Conservation (phyloP, 1,284 basidiomycete genomes). For the Ganoderma lingzhi region DNA sequence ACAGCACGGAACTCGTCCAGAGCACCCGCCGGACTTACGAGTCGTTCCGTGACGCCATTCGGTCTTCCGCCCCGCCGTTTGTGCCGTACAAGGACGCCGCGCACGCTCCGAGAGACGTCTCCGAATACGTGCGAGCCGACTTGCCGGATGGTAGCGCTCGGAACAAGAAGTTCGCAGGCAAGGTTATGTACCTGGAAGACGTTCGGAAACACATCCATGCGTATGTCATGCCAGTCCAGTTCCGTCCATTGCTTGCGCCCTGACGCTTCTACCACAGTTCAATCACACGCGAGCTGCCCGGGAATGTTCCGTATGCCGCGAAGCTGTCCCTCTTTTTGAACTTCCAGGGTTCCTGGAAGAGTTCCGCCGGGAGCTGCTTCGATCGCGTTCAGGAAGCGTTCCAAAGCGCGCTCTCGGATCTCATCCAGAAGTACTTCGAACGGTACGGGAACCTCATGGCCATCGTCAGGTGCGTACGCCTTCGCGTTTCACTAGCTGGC, state of each 20-base stretch:
- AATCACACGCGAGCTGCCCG: conserved; percentile 58
- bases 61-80: conserved; percentile 50
- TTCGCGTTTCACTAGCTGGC: no score
- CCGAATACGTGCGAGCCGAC: conserved; percentile 35
- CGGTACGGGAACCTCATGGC: conserved; percentile 40
- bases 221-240: conserved; percentile 21
- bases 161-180: conserved; percentile 5
- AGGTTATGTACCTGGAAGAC: conserved; percentile 32
- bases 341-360: conserved; percentile 50
- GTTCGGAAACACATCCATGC: conserved; percentile 33
- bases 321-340: conserved; percentile 50
- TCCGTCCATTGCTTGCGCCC: neutral
- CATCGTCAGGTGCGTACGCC: conserved; percentile 37
- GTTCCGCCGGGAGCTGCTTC: conserved; percentile 48
- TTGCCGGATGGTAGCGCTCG: conserved; percentile 36
- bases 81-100: conserved; percentile 28
- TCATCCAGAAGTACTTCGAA: conserved; percentile 42
- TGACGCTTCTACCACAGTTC: conserved; percentile 41
- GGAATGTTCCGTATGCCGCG: conserved; percentile 58
- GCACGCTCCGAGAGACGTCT: conserved; percentile 22
- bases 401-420: conserved; percentile 31
- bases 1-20: conserved; percentile 26
- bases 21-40: conserved; percentile 17
- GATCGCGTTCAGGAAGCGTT: conserved; percentile 43
- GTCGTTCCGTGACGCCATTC: conserved; percentile 19